A percentile compares a stretch with the other conserved stretches of the same genome.
These are phyloP conservation scores for Austroboletus rostrupii DNA, from an alignment of 1,284 basidiomycete genomes.

Conservation along the genomic window DNA sequence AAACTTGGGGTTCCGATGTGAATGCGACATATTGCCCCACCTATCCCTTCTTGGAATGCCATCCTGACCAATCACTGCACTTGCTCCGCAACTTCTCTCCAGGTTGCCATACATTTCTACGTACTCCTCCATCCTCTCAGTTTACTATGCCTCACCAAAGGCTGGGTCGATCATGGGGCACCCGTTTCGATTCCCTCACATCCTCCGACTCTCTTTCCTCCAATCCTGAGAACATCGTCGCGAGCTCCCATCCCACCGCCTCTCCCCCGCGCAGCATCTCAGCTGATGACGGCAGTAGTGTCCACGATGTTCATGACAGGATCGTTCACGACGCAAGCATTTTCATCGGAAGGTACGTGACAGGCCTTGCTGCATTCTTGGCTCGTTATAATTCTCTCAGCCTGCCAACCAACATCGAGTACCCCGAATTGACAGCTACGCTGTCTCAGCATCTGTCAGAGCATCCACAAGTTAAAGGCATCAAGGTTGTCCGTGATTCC, in stretches of 20 bases:
- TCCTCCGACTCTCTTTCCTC: conserved; percentile 28
- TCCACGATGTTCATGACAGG: conserved; percentile 45
- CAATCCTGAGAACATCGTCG: conserved; percentile 15
- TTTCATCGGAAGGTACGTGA: conserved; percentile 70
- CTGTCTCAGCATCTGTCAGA: conserved; percentile 62
- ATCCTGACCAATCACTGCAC: conserved; percentile 14
- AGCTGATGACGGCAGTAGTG: conserved; percentile 29
- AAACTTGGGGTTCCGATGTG: conserved; percentile 8
- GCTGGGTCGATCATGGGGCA: conserved; percentile 56
- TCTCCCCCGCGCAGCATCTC: conserved; percentile 16
- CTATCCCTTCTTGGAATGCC: conserved; percentile 18
- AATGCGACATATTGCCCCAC: conserved; percentile 20
- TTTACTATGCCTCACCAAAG: conserved; percentile 41
- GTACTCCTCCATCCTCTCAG: conserved; percentile 11
- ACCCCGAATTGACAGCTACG: conserved; percentile 52
- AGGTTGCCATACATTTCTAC: conserved; percentile 16
- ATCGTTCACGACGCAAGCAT: conserved; percentile 71
- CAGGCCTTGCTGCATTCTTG: conserved; percentile 1
- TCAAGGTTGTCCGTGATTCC: conserved; percentile 73
- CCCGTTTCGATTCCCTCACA: conserved; percentile 58
- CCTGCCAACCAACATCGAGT: conserved; percentile 64
- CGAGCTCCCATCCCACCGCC: conserved; percentile 13
- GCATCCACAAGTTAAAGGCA: conserved; percentile 56
- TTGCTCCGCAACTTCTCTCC: conserved; percentile 6
- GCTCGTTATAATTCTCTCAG: conserved; percentile 35